A percentile compares a stretch with the other conserved stretches of the same genome.
phyloP scores from a whole-genome alignment of 495 filamentous ascomycete species.

The Pyronema domesticum region DNA sequence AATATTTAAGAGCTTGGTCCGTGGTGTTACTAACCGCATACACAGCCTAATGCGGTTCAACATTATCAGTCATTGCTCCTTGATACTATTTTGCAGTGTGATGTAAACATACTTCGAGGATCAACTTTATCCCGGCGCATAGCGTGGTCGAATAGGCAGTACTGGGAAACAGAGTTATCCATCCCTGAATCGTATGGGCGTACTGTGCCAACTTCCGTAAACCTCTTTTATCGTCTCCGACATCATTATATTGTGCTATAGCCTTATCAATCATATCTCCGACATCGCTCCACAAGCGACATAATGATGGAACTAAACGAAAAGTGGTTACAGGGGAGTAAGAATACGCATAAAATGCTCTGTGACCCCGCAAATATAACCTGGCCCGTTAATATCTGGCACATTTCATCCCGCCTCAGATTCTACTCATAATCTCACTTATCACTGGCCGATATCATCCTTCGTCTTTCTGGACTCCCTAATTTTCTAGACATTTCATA shows the following conservation, averaged over 20 bases:
- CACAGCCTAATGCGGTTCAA: neutral
- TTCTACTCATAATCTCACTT: no score
- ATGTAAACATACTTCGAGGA: constrained; percentile 4
- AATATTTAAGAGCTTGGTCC: neutral
- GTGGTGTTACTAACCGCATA: no score
- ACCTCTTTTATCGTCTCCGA: neutral
- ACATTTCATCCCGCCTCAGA: no score
- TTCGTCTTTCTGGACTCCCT: no score
- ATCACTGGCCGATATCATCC: no score
- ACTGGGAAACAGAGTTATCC: constrained; percentile 5
- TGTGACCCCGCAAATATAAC: no score
- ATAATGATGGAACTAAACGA: no score
- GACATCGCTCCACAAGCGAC: constrained; percentile 2
- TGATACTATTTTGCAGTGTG: neutral
- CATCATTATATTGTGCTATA: neutral
- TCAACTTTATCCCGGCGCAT: neutral
- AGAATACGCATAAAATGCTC: no score
- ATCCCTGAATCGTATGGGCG: constrained; percentile 1
- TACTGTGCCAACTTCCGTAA: neutral
- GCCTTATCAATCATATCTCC: constrained; percentile 1
- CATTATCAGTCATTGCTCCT: neutral
- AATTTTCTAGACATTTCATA: no score
- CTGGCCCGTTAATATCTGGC: no score
- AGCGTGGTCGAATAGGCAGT: neutral
- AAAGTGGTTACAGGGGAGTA: no score